Base-by-base conservation (phyloP, 768 basidiomycete species). In the Paxillus rubicundulus region DNA sequence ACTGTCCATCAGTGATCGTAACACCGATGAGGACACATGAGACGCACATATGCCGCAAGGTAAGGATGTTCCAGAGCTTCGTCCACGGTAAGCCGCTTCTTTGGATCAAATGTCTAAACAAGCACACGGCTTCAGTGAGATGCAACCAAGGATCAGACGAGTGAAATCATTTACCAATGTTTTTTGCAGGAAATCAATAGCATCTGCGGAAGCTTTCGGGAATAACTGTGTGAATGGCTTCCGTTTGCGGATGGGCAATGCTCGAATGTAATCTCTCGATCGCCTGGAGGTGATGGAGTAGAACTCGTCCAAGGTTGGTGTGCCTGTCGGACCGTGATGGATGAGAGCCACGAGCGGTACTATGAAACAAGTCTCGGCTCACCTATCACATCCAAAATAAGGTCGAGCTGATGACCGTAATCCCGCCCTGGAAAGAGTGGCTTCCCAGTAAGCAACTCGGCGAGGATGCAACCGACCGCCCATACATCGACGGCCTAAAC, bases 331-430 rank as follows among this genome's bases (percentile, higher is more conserved):
- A 64, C 32, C 20, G 3, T 24, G 24, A 24, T 24, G 24, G 3
- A 54, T 18, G 28, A 39, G 28, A 38, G 49, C 16, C 70, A 66
- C 39, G 59, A 63, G 3, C 37, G 24, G 5, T 40, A 68, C 64
- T n/a, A 69, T 67, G 24, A 20, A n/a, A 24, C 6, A 24, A 24
- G 36, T 21, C 9, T 21, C 16, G 32, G 14, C 50, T 50, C 53
- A 72, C 89, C 92, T 58, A 95, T 87, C 37, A 94, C 84, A 66
- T 95, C 91, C 52, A 95, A 80, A 64, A 94, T 93, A 46, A 94
- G 77, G 50, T 87, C 83, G 20, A 96, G 82, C 61, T 95, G 93
- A 68, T 95, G 89, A 60, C 89, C 85, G 69, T 90, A 91, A 76
- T 86, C 81, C 41, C 90, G 83, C 2, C 92, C 92, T 0, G 91